These are phyloP conservation scores for Spatholobus suberectus DNA, from an alignment of 306 rosid genomes.

Conservation along the genomic window DNA sequence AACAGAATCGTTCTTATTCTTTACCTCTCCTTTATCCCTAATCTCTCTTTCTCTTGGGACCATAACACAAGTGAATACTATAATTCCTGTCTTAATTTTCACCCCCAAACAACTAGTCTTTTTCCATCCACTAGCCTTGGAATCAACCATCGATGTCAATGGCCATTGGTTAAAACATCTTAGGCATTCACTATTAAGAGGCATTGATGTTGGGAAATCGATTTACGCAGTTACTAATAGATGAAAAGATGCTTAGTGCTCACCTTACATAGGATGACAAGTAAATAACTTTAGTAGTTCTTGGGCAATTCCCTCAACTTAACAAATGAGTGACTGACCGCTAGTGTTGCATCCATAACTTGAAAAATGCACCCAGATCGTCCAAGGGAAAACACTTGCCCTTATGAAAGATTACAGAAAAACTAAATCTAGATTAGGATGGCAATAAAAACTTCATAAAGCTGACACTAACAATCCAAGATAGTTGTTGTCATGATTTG, in stretches of 20 bases:
- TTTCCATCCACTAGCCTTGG: not conserved
- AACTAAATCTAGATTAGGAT: not conserved
- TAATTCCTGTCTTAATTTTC: not conserved
- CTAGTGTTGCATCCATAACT: slow-evolving; percentile 45
- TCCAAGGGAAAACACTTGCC: slow-evolving; percentile 65
- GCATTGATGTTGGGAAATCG: not conserved
- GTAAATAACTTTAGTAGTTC: slow-evolving; percentile 51
- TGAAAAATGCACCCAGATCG: slow-evolving; percentile 68
- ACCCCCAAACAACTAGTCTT: not conserved
- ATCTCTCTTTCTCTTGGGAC: not conserved
- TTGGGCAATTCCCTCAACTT: slow-evolving; percentile 57
- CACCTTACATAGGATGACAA: slow-evolving; percentile 63
- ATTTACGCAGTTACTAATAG: slow-evolving; percentile 4
- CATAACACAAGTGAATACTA: not conserved
- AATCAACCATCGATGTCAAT: not conserved
- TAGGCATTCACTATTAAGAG: not conserved
- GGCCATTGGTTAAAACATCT: not conserved
- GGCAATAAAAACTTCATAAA: slow-evolving; percentile 4
- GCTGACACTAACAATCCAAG: slow-evolving; percentile 7
- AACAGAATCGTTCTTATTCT: not conserved
- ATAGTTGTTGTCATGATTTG: not conserved
- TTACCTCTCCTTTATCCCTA: not conserved
- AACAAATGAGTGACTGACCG: not conserved
- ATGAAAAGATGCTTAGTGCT: slow-evolving; percentile 41
- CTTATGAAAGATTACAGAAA: slow-evolving; percentile 46